These are phyloP conservation scores for Xylariomycetidae sp. DNA, from an alignment of 2,329 filamentous ascomycete species.

Conservation along the genomic window DNA sequence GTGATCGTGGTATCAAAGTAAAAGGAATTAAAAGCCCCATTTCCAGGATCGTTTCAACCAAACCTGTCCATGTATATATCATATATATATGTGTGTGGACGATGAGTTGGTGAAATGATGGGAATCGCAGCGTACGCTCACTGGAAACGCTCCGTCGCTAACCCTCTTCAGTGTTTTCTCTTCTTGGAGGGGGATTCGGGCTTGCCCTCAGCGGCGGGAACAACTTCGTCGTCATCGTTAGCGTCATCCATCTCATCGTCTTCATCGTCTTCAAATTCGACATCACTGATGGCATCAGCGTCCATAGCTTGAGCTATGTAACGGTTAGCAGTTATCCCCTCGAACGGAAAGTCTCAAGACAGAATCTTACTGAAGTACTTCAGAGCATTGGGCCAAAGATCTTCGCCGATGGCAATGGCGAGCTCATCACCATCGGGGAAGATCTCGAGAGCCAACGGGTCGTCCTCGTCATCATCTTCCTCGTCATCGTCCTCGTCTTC, in stretches of 20 bases:
- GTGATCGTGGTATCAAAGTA: too few species aligned
- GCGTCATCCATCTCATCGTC: conserved; percentile 37
- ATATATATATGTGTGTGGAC: too few species aligned
- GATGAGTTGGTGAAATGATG: too few species aligned
- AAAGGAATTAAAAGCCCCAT: too few species aligned
- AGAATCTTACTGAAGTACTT: conserved; percentile 78
- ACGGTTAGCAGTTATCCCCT: conserved; percentile 28
- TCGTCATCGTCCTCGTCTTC: conserved; percentile 54
- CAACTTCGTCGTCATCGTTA: conserved; percentile 52
- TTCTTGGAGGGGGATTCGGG: conserved; percentile 39
- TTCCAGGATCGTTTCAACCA: too few species aligned
- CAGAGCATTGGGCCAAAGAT: conserved; percentile 83
- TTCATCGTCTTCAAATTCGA: conserved; percentile 60
- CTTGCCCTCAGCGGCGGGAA: conserved; percentile 27
- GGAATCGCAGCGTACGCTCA: too few species aligned
- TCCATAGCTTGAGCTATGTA: conserved; percentile 64
- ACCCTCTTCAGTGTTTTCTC: conserved; percentile 30
- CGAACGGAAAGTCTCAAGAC: not conserved
- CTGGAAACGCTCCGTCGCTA: too few species aligned
- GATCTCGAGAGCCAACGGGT: conserved; percentile 70
- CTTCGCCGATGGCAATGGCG: conserved; percentile 75
- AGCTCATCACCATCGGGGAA: conserved; percentile 85
- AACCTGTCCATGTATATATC: too few species aligned
- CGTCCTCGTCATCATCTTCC: conserved; percentile 56
- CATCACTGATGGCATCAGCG: conserved; percentile 60